A percentile compares a stretch with the other conserved stretches of the same genome.
Conservation (phyloP, 2,329 filamentous ascomycete genomes). For the Hortaea sp. region DNA sequence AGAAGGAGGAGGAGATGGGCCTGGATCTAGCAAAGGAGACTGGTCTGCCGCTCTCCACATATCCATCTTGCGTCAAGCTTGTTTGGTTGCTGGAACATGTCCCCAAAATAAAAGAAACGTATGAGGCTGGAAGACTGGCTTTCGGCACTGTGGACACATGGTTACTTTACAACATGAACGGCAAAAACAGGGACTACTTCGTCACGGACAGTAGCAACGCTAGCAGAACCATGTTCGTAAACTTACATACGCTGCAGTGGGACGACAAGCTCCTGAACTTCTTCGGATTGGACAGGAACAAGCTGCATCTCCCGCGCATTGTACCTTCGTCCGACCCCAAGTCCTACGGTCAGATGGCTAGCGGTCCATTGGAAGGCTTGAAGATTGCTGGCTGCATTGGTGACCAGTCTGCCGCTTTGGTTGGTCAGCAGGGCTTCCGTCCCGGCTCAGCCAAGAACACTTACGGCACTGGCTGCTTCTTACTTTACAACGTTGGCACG, state of each 20-base stretch:
- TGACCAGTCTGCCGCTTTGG: slow-evolving; percentile 76
- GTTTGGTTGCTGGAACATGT: slow-evolving; percentile 68
- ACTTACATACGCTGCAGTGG: slow-evolving; percentile 70
- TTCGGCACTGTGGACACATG: slow-evolving; percentile 83
- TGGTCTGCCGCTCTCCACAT: slow-evolving; percentile 74
- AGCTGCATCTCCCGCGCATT: slow-evolving; percentile 65
- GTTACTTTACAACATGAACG: slow-evolving; percentile 73
- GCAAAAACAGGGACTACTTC: slow-evolving; percentile 55
- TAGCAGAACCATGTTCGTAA: slow-evolving; percentile 90
- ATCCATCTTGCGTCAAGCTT: slow-evolving; percentile 75
- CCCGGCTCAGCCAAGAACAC: slow-evolving; percentile 83
- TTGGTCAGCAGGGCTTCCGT: slow-evolving; percentile 62
- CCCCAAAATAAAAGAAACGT: slow-evolving; percentile 56
- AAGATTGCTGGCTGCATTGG: slow-evolving; percentile 76
- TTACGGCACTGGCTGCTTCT: slow-evolving; percentile 81
- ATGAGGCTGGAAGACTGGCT: slow-evolving; percentile 63
- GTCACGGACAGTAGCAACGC: slow-evolving; percentile 82
- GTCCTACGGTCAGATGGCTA: slow-evolving; percentile 60
- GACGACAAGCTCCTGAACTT: slow-evolving; percentile 68
- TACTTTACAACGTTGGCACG: slow-evolving; percentile 78
- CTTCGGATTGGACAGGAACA: slow-evolving; percentile 61
- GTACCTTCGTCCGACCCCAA: slow-evolving; percentile 66
- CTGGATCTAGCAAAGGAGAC: slow-evolving; percentile 55
- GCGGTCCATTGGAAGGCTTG: slow-evolving; percentile 57
- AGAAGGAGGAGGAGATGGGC: slow-evolving; percentile 51